phyloP scores from a whole-genome alignment of 768 basidiomycete genomes.

The Macrolepiota albuminosa region DNA sequence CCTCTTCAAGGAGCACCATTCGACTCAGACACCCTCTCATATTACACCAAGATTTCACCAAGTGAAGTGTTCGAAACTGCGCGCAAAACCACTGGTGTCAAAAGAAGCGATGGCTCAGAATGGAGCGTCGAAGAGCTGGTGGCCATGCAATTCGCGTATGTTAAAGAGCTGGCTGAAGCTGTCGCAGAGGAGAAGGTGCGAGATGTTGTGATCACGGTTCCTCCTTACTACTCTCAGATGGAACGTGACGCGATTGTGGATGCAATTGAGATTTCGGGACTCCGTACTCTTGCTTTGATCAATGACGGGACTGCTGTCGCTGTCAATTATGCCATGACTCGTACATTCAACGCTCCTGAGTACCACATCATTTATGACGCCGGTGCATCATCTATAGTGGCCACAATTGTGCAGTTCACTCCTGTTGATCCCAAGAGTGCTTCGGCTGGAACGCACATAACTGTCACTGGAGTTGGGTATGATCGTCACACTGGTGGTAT shows the following conservation, averaged over 20 bases:
- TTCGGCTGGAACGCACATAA: slow-evolving; percentile 60
- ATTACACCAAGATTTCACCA: slow-evolving; percentile 52
- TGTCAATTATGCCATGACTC: slow-evolving; percentile 97
- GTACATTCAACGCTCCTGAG: slow-evolving; percentile 74
- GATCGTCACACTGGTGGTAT: slow-evolving; percentile 74
- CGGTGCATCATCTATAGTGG: slow-evolving; percentile 77
- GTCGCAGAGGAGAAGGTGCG: slow-evolving; percentile 70
- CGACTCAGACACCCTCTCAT: slow-evolving; percentile 53
- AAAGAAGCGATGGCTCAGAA: slow-evolving; percentile 55
- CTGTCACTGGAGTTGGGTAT: slow-evolving; percentile 78
- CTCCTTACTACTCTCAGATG: slow-evolving; percentile 84
- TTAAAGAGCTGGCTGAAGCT: slow-evolving; percentile 81
- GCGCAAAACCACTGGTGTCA: slow-evolving; percentile 58
- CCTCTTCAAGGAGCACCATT: slow-evolving; percentile 70
- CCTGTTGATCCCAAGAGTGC: slow-evolving; percentile 50
- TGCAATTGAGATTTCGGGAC: slow-evolving; percentile 87
- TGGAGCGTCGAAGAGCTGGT: slow-evolving; percentile 90
- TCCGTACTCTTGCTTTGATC: slow-evolving; percentile 78
- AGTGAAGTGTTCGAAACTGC: slow-evolving; percentile 47
- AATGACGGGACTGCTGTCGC: slow-evolving; percentile 96
- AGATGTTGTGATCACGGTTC: slow-evolving; percentile 88
- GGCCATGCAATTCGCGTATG: slow-evolving; percentile 90
- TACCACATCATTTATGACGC: slow-evolving; percentile 94
- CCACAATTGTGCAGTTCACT: slow-evolving; percentile 71
- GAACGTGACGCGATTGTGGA: slow-evolving; percentile 91